Conservation (phyloP, 257 asterid species). For the Nicotiana paniculata region DNA sequence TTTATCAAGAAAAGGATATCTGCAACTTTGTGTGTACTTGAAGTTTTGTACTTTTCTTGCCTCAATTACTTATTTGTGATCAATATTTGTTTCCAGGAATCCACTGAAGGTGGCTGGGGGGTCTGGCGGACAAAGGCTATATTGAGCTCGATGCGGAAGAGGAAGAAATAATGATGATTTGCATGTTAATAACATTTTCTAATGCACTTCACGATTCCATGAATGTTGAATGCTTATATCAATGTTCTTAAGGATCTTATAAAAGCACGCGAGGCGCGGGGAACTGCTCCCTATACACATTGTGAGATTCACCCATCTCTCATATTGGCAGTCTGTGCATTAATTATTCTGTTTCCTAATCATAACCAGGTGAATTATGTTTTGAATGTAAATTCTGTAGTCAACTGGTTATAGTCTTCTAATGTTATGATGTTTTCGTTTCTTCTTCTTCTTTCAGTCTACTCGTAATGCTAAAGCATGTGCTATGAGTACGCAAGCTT, state of each 20-base stretch:
- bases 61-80: neutral
- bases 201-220: neutral
- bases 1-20: too few species aligned
- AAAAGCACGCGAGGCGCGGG: conserved; percentile 51
- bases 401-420: too few species aligned
- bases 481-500: too few species aligned
- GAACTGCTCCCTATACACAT: conserved; percentile 48
- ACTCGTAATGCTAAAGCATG: too few species aligned
- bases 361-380: conserved; percentile 67
- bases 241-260: conserved; percentile 57
- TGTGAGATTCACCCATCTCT: conserved; percentile 93
- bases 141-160: conserved; percentile 89
- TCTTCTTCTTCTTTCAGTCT: too few species aligned
- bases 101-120: conserved; percentile 95
- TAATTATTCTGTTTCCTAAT: conserved; percentile 90
- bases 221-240: conserved; percentile 17
- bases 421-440: too few species aligned
- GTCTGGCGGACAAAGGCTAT: conserved; percentile 68
- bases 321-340: conserved; percentile 88
- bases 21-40: neutral
- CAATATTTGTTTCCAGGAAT: conserved; percentile 43
- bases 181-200: conserved; percentile 54
- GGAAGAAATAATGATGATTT: conserved; percentile 93
- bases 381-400: neutral
- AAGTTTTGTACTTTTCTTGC: neutral